Evolutionary conservation across 2,329 filamentous ascomycete species (phyloP).

Genomic region (Berkeleyomyces basicola): DNA sequence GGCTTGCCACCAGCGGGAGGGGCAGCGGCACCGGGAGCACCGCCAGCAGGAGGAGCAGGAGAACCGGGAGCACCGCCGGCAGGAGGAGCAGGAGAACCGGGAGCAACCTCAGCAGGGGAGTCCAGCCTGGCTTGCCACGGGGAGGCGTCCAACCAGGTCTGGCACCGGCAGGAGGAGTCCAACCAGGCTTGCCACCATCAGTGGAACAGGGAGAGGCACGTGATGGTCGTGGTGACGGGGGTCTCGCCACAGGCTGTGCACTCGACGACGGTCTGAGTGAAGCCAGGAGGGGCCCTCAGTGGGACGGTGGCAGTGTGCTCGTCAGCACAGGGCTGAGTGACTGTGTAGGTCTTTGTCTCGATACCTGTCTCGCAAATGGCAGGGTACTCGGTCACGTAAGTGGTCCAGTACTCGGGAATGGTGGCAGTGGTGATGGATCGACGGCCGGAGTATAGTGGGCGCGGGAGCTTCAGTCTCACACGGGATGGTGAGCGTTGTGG

Average conservation of each 20-base stretch:
- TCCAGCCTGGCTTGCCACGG: no score
- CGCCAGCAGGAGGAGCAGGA: background rate
- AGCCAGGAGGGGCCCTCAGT: constrained; percentile 11
- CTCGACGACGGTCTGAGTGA: constrained; percentile 10
- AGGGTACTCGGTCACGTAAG: constrained; percentile 12
- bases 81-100: background rate
- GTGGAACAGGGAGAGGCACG: background rate
- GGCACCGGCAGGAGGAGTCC: no score
- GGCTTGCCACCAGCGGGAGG: background rate
- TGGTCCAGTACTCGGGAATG: background rate
- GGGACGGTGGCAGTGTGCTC: constrained; percentile 4
- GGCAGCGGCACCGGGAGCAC: background rate
- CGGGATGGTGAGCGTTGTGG: constrained; percentile 8
- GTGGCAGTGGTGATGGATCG: background rate
- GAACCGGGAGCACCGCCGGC: background rate
- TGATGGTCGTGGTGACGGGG: constrained; percentile 2
- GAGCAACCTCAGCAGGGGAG: background rate
- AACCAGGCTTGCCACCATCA: no score
- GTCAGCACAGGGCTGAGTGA: constrained; percentile 12
- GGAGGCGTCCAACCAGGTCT: no score
- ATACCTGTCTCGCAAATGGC: constrained; percentile 10
- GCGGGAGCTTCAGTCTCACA: constrained; percentile 1
- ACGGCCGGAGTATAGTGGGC: background rate
- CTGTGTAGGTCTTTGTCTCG: constrained; percentile 13
- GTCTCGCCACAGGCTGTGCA: constrained; percentile 9